Evolutionary conservation across 2,329 filamentous ascomycete species (phyloP).

Genomic region (Basipetospora chlamydospora): DNA sequence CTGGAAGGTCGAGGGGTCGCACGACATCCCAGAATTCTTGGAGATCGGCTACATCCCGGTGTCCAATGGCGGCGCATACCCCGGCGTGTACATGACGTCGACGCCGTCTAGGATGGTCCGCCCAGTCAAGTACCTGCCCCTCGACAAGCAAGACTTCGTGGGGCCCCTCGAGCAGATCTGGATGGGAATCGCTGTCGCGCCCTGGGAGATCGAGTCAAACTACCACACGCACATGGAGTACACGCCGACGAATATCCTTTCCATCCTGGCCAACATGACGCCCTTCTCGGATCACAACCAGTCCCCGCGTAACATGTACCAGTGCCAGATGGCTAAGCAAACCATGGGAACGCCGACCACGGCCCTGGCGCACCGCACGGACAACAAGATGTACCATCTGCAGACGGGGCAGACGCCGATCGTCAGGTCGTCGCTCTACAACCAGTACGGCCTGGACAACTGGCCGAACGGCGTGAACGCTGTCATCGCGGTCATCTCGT

Average conservation of each 20-base stretch:
- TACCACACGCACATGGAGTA: conserved; percentile 92
- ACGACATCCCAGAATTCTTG: conserved; percentile 66
- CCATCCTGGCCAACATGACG: conserved; percentile 89
- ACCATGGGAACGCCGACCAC: conserved; percentile 96
- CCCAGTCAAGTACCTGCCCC: conserved; percentile 79
- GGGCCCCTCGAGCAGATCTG: conserved; percentile 82
- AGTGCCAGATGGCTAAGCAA: conserved; percentile 99
- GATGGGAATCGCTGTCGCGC: conserved; percentile 82
- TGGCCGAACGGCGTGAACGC: conserved; percentile 94
- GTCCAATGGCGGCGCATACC: conserved; percentile 85
- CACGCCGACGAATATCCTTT: conserved; percentile 91
- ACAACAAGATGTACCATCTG: conserved; percentile 95
- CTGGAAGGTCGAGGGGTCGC: conserved; percentile 86
- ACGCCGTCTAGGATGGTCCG: conserved; percentile 75
- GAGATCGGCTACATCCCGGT: conserved; percentile 87
- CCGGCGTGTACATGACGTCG: conserved; percentile 87
- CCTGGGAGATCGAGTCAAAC: conserved; percentile 65
- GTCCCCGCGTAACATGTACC: conserved; percentile 95
- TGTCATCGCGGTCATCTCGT: conserved; percentile 97
- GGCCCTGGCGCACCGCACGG: conserved; percentile 94
- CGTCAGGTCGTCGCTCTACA: conserved; percentile 87
- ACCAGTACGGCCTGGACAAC: conserved; percentile 96
- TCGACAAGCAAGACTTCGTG: conserved; percentile 90
- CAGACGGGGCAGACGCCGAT: conserved; percentile 98
- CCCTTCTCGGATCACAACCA: conserved; percentile 99